Percentiles rank a stretch among this genome's conserved stretches.
These are phyloP conservation scores for Keqinozyma sinolaborantium DNA, from an alignment of 1,139 yeast species.

Conservation along the genomic window DNA sequence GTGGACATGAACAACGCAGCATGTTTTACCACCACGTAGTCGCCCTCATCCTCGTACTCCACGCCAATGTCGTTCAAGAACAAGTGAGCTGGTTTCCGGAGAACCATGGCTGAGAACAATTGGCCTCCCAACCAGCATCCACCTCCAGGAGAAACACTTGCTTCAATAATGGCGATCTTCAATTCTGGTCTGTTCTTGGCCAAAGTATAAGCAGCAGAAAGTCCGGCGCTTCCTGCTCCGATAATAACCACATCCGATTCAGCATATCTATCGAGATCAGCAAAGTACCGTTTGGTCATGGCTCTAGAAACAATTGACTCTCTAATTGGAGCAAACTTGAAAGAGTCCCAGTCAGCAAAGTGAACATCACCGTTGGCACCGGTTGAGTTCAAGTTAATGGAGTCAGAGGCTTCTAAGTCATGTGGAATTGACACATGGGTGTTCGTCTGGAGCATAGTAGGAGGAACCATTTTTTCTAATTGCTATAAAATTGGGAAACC, in stretches of 20 bases:
- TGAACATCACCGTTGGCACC: slow-evolving; percentile 12
- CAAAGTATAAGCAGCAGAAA: slow-evolving; percentile 69
- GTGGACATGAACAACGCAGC: slow-evolving; percentile 79
- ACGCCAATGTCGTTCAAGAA: slow-evolving; percentile 64
- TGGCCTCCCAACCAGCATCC: slow-evolving; percentile 85
- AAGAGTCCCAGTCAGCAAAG: slow-evolving; percentile 62
- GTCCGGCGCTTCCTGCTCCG: slow-evolving; percentile 80
- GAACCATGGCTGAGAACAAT: slow-evolving; percentile 73
- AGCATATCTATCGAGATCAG: slow-evolving; percentile 69
- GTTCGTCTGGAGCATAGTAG: slow-evolving; percentile 28
- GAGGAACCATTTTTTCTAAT: slow-evolving; percentile 27
- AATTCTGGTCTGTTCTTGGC: slow-evolving; percentile 76
- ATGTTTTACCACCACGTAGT: slow-evolving; percentile 76
- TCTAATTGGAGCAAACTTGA: slow-evolving; percentile 68
- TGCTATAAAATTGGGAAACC: background rate
- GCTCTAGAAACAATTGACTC: slow-evolving; percentile 83
- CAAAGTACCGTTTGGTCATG: slow-evolving; percentile 74
- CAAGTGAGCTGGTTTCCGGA: slow-evolving; percentile 72
- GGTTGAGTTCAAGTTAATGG: slow-evolving; percentile 3
- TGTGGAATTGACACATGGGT: background rate
- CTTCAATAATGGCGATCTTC: slow-evolving; percentile 72
- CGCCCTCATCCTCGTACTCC: slow-evolving; percentile 76
- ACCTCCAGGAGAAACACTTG: slow-evolving; percentile 76
- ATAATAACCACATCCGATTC: slow-evolving; percentile 73
- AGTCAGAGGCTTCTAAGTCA: background rate